These are phyloP conservation scores for Leccinum griseonigrum DNA, from an alignment of 1,284 basidiomycete species.

Conservation along the genomic window DNA sequence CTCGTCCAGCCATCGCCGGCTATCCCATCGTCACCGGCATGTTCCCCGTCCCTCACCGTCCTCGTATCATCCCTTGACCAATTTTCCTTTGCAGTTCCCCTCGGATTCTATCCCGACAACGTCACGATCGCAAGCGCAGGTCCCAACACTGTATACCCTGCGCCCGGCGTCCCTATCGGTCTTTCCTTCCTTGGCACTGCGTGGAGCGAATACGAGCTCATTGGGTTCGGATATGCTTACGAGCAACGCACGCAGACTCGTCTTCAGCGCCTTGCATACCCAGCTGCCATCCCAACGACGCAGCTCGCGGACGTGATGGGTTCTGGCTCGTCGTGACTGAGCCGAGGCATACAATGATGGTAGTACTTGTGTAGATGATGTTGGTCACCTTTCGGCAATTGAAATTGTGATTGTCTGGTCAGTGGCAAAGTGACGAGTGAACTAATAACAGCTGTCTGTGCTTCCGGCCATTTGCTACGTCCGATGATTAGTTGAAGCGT, in stretches of 20 bases:
- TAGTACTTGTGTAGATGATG: not conserved
- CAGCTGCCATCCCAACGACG: slow-evolving; percentile 57
- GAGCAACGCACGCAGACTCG: slow-evolving; percentile 63
- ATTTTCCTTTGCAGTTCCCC: slow-evolving; percentile 41
- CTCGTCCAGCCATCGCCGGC: slow-evolving; percentile 47
- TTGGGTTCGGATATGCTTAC: slow-evolving; percentile 62
- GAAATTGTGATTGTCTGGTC: not conserved
- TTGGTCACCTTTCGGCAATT: not conserved
- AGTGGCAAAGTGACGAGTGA: not conserved
- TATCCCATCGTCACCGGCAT: slow-evolving; percentile 59
- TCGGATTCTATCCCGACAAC: slow-evolving; percentile 59
- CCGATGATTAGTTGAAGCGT: not conserved
- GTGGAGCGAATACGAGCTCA: slow-evolving; percentile 58
- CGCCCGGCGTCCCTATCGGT: slow-evolving; percentile 61
- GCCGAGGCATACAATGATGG: too few species aligned
- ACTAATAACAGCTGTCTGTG: not conserved
- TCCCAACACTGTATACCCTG: slow-evolving; percentile 48
- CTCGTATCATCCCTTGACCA: not conserved
- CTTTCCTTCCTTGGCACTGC: slow-evolving; percentile 63
- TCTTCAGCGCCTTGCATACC: slow-evolving; percentile 48
- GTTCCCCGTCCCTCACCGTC: not conserved
- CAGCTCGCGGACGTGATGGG: slow-evolving; percentile 52
- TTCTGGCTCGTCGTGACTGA: not conserved
- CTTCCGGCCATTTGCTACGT: not conserved
- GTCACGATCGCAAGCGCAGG: slow-evolving; percentile 40